Conservation (phyloP, 2,329 filamentous ascomycete genomes). For the Rhinocladiella mackenziei region DNA sequence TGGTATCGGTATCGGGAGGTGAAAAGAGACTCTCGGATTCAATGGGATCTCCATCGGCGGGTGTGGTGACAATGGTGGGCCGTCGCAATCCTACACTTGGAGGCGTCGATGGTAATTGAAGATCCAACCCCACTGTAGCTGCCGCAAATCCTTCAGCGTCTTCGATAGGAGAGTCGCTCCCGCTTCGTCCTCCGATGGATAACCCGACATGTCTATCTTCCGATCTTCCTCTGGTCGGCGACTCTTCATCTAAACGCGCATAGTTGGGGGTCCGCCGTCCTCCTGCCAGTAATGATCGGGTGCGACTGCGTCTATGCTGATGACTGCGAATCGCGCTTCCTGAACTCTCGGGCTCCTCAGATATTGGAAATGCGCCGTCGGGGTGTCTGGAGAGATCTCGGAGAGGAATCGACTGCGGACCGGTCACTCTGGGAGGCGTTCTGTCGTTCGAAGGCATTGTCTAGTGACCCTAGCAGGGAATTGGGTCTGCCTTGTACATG, state of each 20-base stretch:
- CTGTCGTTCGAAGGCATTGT: conserved; percentile 27
- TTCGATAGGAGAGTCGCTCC: conserved; percentile 37
- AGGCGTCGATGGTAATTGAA: conserved; percentile 33
- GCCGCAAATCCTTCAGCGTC: conserved; percentile 40
- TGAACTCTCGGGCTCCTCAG: conserved; percentile 31
- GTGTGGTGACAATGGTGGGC: conserved; percentile 30
- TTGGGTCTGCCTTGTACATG: background rate
- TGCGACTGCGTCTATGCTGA: conserved; percentile 34
- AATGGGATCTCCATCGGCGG: conserved; percentile 28
- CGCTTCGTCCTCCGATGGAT: conserved; percentile 32
- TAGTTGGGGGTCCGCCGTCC: conserved; percentile 38
- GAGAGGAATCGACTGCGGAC: conserved; percentile 63
- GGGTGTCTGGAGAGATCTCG: conserved; percentile 54
- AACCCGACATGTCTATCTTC: conserved; percentile 6
- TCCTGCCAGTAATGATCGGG: conserved; percentile 45
- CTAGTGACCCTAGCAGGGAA: background rate
- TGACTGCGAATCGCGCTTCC: conserved; percentile 30
- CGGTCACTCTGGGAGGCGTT: conserved; percentile 25
- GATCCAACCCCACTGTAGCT: conserved; percentile 43
- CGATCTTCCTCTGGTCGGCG: conserved; percentile 24
- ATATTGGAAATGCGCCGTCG: conserved; percentile 31
- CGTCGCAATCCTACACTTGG: conserved; percentile 22
- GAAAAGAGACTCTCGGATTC: conserved; percentile 33
- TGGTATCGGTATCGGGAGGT: conserved; percentile 54
- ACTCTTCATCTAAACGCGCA: conserved; percentile 25